Base-by-base conservation (phyloP, 805 yeast genomes). In the Candida anglica region DNA sequence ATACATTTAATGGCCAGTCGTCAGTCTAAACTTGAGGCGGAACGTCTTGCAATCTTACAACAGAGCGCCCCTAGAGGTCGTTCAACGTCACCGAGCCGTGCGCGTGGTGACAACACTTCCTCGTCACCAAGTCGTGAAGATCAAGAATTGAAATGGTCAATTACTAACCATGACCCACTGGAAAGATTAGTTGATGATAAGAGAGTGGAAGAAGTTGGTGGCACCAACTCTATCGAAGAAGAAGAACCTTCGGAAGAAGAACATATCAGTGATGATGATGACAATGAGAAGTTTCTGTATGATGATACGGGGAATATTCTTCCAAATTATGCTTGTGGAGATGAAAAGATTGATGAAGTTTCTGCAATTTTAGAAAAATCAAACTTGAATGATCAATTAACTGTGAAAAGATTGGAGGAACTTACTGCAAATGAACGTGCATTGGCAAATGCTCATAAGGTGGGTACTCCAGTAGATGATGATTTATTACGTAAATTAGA, bases 161-260 rank as follows among this genome's bases (percentile, higher is more conserved):
- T 84, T 27, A 69, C 85, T 30, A 73, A 75, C 35, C 84, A 78
- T 45, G 89, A 84, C 46, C 94, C 94, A 0, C 79, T 80, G 41
- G 83, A 80, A 46, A 60, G 93, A 38, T 53, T 81, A 22, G 49
- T 49, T n/a, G 19, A 34, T 10, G 36, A 34, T 8, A 27, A 23
- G 2, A 19, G 27, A 10, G 35, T 34, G 13, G 36, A 31, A n/a
- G 14, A 15, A 3, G n/a, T n/a, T n/a, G n/a, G n/a, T n/a, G n/a
- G n/a, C n/a, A n/a, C n/a, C n/a, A n/a, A n/a, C n/a, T 34, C 33
- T 6, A 33, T 32, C 8, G 39, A 49, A 8, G 39, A 37, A n/a
- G 42, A 40, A 34, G 73, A 66, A 35, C 58, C 58, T 9, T 69
- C 77, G 48, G 81, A 77, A 33, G 83, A 77, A 42, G 83, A 77